phyloP scores from a whole-genome alignment of 2,329 filamentous ascomycete species.

The Neoascochyta sp. region DNA sequence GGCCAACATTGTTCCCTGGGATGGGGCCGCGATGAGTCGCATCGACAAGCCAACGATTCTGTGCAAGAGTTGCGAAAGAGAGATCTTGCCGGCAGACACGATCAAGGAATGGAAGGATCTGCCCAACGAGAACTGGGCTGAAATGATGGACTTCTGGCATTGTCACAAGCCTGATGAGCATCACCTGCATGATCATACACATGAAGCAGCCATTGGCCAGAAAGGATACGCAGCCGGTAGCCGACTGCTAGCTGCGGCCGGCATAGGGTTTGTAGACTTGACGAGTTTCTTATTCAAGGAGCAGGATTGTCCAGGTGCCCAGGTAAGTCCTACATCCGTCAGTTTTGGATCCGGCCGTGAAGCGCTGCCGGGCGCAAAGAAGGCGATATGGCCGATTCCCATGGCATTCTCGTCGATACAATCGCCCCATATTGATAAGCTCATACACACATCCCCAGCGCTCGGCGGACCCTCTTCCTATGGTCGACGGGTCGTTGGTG shows the following conservation, averaged over 20 bases:
- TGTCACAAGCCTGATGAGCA: constrained; percentile 82
- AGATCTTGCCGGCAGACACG: constrained; percentile 15
- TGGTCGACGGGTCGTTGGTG: constrained; percentile 27
- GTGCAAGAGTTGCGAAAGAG: constrained; percentile 26
- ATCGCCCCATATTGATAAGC: constrained; percentile 51
- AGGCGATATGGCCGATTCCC: constrained; percentile 48
- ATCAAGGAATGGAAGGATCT: constrained; percentile 76
- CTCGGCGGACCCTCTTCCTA: constrained; percentile 27
- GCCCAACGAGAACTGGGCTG: constrained; percentile 95
- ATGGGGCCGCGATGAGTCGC: constrained; percentile 33
- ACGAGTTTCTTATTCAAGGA: constrained; percentile 69
- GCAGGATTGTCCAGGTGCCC: constrained; percentile 57
- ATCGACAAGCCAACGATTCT: constrained; percentile 16
- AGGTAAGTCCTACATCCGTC: constrained; percentile 42
- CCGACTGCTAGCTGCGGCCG: constrained; percentile 61
- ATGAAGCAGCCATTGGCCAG: constrained; percentile 23
- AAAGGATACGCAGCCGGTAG: constrained; percentile 82
- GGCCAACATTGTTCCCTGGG: constrained; percentile 44
- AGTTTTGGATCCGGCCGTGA: background rate
- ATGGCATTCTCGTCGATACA: constrained; percentile 57
- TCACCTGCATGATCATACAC: constrained; percentile 51
- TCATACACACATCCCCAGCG: constrained; percentile 23
- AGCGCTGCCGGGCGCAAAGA: constrained; percentile 50
- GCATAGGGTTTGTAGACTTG: constrained; percentile 76
- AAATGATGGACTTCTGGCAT: constrained; percentile 99